A percentile compares a stretch with the other conserved stretches of the same genome.
phyloP scores from a whole-genome alignment of 257 asterid genomes.

The Nicotiana tomentosiformis region DNA sequence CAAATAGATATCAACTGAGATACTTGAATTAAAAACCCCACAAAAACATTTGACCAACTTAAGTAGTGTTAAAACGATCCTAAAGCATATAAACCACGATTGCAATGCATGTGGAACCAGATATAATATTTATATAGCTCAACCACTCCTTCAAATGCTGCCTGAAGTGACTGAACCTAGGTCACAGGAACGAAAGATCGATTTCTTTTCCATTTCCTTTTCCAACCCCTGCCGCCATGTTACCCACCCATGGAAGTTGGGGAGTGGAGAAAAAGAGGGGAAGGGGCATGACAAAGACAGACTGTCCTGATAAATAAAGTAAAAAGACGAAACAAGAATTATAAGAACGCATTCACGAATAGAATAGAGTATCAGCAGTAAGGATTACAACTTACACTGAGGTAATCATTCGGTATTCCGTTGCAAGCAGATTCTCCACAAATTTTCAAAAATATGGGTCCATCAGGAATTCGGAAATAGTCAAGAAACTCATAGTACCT shows the following conservation, averaged over 20 bases:
- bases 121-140: background rate
- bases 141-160: background rate
- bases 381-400: constrained; percentile 43
- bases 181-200: background rate
- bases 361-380: background rate
- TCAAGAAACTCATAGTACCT: constrained; percentile 88
- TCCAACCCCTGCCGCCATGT: background rate
- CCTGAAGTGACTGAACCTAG: background rate
- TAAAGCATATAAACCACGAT: background rate
- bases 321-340: background rate
- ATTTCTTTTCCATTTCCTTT: background rate
- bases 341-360: background rate
- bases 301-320: background rate
- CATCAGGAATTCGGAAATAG: constrained; percentile 63
- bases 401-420: constrained; percentile 81
- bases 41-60: background rate
- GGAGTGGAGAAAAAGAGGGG: background rate
- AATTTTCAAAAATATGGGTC: constrained; percentile 79
- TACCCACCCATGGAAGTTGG: background rate
- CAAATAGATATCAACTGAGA: background rate
- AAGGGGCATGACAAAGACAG: background rate
- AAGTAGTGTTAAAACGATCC: background rate
- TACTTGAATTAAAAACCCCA: no score
- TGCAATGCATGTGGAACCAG: background rate
- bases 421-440: constrained; percentile 87